Base-by-base conservation (phyloP, 371 early-diverging fungal species). In the Conidiobolus incongruus region DNA sequence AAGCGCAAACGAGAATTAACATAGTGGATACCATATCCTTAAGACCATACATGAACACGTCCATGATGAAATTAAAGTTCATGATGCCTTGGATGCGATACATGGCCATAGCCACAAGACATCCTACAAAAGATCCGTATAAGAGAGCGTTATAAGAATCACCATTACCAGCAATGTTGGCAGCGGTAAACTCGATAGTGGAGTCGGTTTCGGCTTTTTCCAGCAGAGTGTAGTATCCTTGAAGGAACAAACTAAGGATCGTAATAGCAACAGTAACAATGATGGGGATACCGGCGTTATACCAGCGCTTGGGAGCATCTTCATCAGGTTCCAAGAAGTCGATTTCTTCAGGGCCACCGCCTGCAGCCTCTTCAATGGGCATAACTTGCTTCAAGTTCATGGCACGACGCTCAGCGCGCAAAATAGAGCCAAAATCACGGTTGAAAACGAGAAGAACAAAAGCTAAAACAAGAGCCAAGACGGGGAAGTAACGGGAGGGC, bases 221-320 rank as follows among this genome's bases (percentile, higher is more conserved):
- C 11, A 4, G 44, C n/a, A 33, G 11, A 2, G 28, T 13, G 34
- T 45, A 45, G 23, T 45, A 45, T 3, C 45, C 45, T 5, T 23
- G 28, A 2, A 40, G 6, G 4, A 40, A n/a, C 10, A 40, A n/a
- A 31, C 22, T 23, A 8, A 40, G 28, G 22, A 40, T 10, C 17
- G 45, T 45, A 20, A 45, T 26, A 7, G 35, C 19, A 26, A 45
- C 35, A 13, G 21, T 35, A 4, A 45, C 23, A 19, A 11, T 15
- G n/a, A 45, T 35, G 24, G 45, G 45, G 2, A 45, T n/a, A n/a
- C 15, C 36, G 17, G 45, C 45, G 36, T 45, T 45, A 23, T 35
- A n/a, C 45, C 45, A 45, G 12, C 45, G 35, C 1, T 16, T 4
- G 4, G 45, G 45, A 5, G 34, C 35, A 23, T 21, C 21, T 4